Percentiles rank a stretch among this genome's conserved stretches.
Conservation (phyloP, 352 stramenopile species). For the Halophytophthora batemanensis region DNA sequence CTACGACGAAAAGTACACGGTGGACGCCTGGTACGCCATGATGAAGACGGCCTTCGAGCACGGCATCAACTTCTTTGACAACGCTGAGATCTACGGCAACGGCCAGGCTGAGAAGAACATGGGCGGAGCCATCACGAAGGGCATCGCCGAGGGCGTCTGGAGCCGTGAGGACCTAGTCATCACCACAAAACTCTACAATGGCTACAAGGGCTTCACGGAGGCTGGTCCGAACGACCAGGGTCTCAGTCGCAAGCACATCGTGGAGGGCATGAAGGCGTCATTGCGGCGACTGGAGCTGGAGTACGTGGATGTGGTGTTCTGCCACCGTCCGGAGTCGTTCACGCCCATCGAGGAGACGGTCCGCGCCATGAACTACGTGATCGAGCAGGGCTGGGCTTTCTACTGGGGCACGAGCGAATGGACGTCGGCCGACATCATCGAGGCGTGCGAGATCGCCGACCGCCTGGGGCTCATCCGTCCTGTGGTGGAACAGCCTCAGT, state of each 20-base stretch:
- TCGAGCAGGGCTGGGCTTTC: too few relatives aligned
- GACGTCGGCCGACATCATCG: constrained; percentile 31
- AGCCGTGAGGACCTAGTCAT: constrained; percentile 47
- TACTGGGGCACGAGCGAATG: constrained; percentile 36
- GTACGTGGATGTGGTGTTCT: constrained; percentile 59
- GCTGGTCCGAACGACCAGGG: constrained; percentile 19
- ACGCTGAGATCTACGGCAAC: constrained; percentile 9
- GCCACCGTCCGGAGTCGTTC: constrained; percentile 40
- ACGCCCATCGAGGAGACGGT: too few relatives aligned
- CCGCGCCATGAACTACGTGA: too few relatives aligned
- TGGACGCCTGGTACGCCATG: constrained; percentile 13
- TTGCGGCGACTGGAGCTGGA: constrained; percentile 34
- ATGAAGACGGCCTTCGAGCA: constrained; percentile 14
- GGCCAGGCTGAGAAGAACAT: constrained; percentile 17
- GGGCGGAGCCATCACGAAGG: constrained; percentile 37
- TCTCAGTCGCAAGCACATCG: constrained; percentile 38
- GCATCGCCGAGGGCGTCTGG: constrained; percentile 26
- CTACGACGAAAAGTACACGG: constrained; percentile 2
- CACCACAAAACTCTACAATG: constrained; percentile 50
- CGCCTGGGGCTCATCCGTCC: constrained; percentile 27
- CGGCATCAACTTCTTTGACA: constrained; percentile 51
- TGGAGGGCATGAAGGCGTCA: constrained; percentile 38
- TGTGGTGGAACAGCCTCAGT: constrained; percentile 52
- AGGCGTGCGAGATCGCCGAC: constrained; percentile 43
- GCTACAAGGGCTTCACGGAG: constrained; percentile 7